Percentiles rank a stretch among this genome's conserved stretches.
phyloP scores from a whole-genome alignment of 2,329 filamentous ascomycete species.

The Aspergillus pseudonomiae region DNA sequence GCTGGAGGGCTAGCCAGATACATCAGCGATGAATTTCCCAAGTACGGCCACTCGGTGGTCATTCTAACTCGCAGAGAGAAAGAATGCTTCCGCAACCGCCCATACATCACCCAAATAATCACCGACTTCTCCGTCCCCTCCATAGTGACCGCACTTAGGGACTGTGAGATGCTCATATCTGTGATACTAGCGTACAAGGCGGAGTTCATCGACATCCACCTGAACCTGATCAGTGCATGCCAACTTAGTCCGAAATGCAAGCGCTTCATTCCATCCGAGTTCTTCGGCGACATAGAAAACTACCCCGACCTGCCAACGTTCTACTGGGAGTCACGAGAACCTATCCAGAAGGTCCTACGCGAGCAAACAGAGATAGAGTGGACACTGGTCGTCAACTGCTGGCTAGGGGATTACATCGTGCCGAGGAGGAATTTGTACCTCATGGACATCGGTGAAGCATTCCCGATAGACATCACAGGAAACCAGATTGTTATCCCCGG shows the following conservation, averaged over 20 bases:
- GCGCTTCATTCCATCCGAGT: constrained; percentile 16
- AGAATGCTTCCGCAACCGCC: not conserved
- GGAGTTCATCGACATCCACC: constrained; percentile 3
- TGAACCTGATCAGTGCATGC: constrained; percentile 9
- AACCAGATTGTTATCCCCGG: not conserved
- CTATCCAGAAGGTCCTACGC: constrained; percentile 4
- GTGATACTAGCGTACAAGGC: constrained; percentile 2
- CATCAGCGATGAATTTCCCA: constrained; percentile 12
- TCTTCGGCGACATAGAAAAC: constrained; percentile 8
- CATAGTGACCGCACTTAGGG: constrained; percentile 1
- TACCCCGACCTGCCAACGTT: constrained; percentile 8
- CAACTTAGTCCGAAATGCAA: constrained; percentile 8
- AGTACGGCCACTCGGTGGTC: constrained; percentile 3
- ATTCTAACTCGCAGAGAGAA: constrained; percentile 7
- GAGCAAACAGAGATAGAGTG: not conserved
- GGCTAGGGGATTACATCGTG: constrained; percentile 12
- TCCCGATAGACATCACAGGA: not conserved
- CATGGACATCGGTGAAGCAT: not conserved
- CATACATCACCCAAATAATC: not conserved
- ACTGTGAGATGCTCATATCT: constrained; percentile 11
- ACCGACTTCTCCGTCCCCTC: constrained; percentile 10
- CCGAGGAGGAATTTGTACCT: not conserved
- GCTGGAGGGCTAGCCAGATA: constrained; percentile 13
- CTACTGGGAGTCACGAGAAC: constrained; percentile 1
- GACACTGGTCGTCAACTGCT: constrained; percentile 9